Evolutionary conservation across 2,329 filamentous ascomycete species (phyloP).

Genomic region (Tolypocladium sp.): DNA sequence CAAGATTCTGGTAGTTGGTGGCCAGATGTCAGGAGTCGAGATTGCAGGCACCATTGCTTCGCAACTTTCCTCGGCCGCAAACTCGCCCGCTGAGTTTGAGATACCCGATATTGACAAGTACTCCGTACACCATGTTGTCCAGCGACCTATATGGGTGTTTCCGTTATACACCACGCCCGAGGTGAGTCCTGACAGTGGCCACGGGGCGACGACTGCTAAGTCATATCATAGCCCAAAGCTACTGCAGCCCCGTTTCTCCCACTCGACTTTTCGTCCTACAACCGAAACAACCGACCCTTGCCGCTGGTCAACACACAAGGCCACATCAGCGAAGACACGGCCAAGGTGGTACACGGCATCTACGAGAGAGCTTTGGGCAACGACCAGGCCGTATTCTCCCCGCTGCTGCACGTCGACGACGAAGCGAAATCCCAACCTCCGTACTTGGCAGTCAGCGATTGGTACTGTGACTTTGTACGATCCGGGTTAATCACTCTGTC

Average conservation of each 20-base stretch:
- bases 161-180: constrained; percentile 47
- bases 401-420: constrained; percentile 26
- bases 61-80: constrained; percentile 55
- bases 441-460: constrained; percentile 61
- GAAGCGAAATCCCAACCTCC: constrained; percentile 41
- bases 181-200: constrained; percentile 19
- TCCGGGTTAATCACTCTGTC: constrained; percentile 47
- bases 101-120: constrained; percentile 38
- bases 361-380: constrained; percentile 39
- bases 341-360: constrained; percentile 42
- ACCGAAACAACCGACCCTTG: constrained; percentile 51
- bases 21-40: constrained; percentile 77
- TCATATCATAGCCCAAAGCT: constrained; percentile 25
- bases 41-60: constrained; percentile 63
- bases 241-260: constrained; percentile 57
- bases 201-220: background rate
- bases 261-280: constrained; percentile 63
- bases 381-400: constrained; percentile 43
- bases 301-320: constrained; percentile 56
- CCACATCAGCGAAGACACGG: constrained; percentile 50
- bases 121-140: constrained; percentile 58
- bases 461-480: constrained; percentile 66
- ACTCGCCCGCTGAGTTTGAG: constrained; percentile 36
- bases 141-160: constrained; percentile 64
- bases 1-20: constrained; percentile 67